phyloP scores from a whole-genome alignment of 2,329 filamentous ascomycete species.

The Falciphora oryzae region DNA sequence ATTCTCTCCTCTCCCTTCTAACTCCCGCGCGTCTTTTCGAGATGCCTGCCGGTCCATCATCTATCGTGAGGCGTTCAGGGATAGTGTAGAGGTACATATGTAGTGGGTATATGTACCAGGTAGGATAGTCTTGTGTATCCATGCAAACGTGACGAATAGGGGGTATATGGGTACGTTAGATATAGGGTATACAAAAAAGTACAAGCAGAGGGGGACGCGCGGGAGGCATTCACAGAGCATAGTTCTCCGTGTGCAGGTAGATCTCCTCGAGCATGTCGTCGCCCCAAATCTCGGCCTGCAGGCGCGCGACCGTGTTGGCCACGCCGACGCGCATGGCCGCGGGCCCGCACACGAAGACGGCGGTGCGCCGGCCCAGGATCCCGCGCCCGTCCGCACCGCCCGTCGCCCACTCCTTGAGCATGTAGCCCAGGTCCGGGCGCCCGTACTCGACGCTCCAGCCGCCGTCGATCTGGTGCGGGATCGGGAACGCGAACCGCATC shows the following conservation, averaged over 20 bases:
- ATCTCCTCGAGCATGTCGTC: slow-evolving; percentile 79
- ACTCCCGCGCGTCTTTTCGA: neutral
- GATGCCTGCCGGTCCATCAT: neutral
- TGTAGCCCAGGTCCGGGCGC: slow-evolving; percentile 78
- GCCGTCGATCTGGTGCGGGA: slow-evolving; percentile 61
- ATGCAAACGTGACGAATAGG: neutral
- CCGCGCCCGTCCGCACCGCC: slow-evolving; percentile 61
- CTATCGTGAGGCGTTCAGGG: neutral
- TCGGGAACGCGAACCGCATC: slow-evolving; percentile 83
- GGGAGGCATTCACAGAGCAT: slow-evolving; percentile 58
- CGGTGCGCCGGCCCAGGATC: slow-evolving; percentile 72
- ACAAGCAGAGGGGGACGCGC: neutral
- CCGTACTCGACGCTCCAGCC: slow-evolving; percentile 93
- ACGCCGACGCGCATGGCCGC: slow-evolving; percentile 83
- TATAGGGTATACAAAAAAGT: neutral
- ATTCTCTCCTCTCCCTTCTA: neutral
- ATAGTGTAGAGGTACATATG: neutral
- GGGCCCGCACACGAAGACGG: slow-evolving; percentile 90
- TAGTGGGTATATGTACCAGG: neutral
- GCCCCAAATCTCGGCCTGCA: slow-evolving; percentile 80
- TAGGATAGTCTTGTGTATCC: neutral
- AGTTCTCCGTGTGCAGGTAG: slow-evolving; percentile 92
- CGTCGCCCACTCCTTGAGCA: slow-evolving; percentile 75
- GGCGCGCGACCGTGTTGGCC: slow-evolving; percentile 71
- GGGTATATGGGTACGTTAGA: neutral